Base-by-base conservation (phyloP, 495 filamentous ascomycete species). In the Tuber umbilicatum region DNA sequence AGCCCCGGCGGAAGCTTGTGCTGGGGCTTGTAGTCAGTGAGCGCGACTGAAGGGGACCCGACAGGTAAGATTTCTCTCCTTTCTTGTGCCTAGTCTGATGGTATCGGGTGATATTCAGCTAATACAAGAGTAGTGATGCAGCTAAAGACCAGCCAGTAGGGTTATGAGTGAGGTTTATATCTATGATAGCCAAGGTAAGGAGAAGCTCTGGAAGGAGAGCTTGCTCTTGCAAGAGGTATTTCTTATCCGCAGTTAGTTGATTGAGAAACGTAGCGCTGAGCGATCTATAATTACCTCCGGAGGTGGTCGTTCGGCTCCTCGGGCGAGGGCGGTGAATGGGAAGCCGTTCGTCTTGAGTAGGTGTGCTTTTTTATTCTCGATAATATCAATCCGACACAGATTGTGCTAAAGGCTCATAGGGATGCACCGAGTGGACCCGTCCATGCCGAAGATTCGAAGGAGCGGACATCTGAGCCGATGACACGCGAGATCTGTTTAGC, bases 81-180 rank as follows among this genome's bases (percentile, higher is more conserved):
- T 70, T 35, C 17, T 19, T 50, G 5, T 71, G 23, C 39, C 3
- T 60, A 42, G 79, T 35, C 73, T 70, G 5, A 73, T 50, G 21
- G 21, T 23, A 47, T 21, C 0, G 17, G 19, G 5, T 6, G 1
- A 12, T 12, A 21, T 2, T 47, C 2, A 9, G 21, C 43, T 72
- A 4, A 41, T 42, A 41, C 72, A 69, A 40, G 76, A 1, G n/a
- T 80, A 88, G 91, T 23, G 94, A 98, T 81, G 94, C 90, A 1
- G 90, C 97, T 70, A 94, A 97, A 83, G 94, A 97, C 83, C 85
- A 97, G 93, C 3, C 94, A n/a, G 94, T 14, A 94, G 94, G 3
- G 93, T 97, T 19, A 96, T 93, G 0, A 91, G 90, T 0, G 90
- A 93, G 79, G 83, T 97, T 10, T 89, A 92, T 47, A 89, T 93